Evolutionary conservation across 768 basidiomycete species (phyloP).

Genomic region (Mrakia gelida): DNA sequence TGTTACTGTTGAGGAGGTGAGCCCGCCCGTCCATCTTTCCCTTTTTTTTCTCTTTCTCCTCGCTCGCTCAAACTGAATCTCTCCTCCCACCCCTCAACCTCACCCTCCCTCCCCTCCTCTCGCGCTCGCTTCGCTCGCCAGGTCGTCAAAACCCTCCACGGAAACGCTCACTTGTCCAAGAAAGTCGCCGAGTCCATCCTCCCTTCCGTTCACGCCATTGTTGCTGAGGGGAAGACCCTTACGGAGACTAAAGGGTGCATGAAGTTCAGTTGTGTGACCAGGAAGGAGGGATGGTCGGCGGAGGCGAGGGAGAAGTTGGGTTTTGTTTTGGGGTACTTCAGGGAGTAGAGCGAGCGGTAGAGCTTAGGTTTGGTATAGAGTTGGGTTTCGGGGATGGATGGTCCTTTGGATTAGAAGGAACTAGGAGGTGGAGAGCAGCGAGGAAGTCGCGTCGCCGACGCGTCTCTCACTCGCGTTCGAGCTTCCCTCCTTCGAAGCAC

Average conservation of each 20-base stretch:
- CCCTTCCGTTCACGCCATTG: slow-evolving; percentile 52
- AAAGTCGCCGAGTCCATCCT: slow-evolving; percentile 49
- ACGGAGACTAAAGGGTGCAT: slow-evolving; percentile 73
- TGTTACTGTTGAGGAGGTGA: slow-evolving; percentile 68
- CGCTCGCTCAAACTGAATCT: too few relatives aligned
- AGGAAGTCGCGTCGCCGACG: too few relatives aligned
- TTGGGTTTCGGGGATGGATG: too few relatives aligned
- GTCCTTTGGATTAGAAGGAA: too few relatives aligned
- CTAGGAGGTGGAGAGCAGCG: too few relatives aligned
- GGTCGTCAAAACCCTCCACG: slow-evolving; percentile 78
- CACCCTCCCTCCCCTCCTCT: background rate
- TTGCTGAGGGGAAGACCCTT: slow-evolving; percentile 56
- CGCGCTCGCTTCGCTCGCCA: slow-evolving; percentile 47
- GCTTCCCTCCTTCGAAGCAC: too few relatives aligned
- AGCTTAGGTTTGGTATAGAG: background rate
- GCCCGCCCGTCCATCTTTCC: background rate
- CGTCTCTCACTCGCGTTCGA: too few relatives aligned
- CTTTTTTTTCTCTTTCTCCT: background rate
- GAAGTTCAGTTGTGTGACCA: slow-evolving; percentile 46
- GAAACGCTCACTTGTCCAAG: slow-evolving; percentile 81
- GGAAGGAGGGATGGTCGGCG: slow-evolving; percentile 26
- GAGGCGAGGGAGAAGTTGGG: slow-evolving; percentile 31
- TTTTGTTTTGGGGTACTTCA: slow-evolving; percentile 29
- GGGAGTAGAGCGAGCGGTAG: background rate
- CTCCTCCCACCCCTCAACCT: background rate